Base-by-base conservation (phyloP, 371 early-diverging fungal species). In the Lichtheimia ramosa region DNA sequence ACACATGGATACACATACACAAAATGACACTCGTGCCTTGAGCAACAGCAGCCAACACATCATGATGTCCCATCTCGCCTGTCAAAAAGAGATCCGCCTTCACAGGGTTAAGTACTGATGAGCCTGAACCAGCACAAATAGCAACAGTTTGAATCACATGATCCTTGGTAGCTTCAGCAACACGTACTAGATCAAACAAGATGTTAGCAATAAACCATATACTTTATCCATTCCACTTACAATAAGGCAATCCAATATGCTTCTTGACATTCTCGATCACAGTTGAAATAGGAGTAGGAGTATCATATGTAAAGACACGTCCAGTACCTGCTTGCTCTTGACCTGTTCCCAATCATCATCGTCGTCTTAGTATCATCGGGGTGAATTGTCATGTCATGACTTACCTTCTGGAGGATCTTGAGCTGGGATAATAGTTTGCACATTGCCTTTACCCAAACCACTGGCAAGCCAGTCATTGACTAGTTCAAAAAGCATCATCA, bases 41-140 rank as follows among this genome's bases (percentile, higher is more conserved):
- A 10, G 85, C 89, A 20, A 89, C 67, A 10, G 92, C 93, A 40
- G 85, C 90, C 49, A 98, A 78, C 2, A 97, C 81, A 56, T 95
- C 95, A 62, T 97, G 97, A 66, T 97, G 97, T 14, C 87, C 83
- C 86, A 96, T 91, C 75, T 97, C 97, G 23, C 99, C 99, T n/a
- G 99, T 94, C 39, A 96, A 83, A 64, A 87, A 90, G 48, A 98
- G 65, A 61, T 95, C 95, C 3, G 84, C 86, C 8, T 71, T 48
- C 0, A 73, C 63, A 2, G 74, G 68, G 12, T 68, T 62, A 6
- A 92, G 65, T 3, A 92, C 86, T 2, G 85, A 85, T 15, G 80
- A 72, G 0, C 91, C 97, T 1, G 96, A 95, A 15, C 97, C 98
- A 4, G 97, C 97, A 73, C 98, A 98, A 46, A 97, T 92, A 14